Conservation (phyloP, 345 rosid genomes). For the Euphorbia peplus region DNA sequence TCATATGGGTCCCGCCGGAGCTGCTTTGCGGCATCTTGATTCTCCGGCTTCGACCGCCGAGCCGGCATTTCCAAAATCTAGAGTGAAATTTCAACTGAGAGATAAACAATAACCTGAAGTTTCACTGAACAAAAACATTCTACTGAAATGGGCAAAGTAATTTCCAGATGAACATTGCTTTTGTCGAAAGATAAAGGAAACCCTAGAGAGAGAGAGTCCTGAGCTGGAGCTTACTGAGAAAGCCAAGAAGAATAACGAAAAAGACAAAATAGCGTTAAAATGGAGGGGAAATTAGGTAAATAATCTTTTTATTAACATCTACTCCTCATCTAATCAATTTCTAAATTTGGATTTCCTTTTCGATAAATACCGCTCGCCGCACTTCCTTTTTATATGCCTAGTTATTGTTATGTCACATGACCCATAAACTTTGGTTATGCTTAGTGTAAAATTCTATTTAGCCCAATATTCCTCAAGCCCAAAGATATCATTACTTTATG, state of each 20-base stretch:
- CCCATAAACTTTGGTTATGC: too few species aligned
- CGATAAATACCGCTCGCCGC: constrained; percentile 1
- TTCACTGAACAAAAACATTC: neutral
- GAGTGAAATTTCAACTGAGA: neutral
- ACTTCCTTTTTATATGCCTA: neutral
- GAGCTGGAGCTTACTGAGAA: constrained; percentile 8
- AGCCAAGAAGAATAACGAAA: neutral
- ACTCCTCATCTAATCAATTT: neutral
- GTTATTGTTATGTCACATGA: too few species aligned
- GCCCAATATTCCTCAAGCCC: too few species aligned
- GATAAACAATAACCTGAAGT: too few species aligned
- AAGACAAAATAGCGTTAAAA: constrained; percentile 17
- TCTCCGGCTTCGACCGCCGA: constrained; percentile 46
- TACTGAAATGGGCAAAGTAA: neutral
- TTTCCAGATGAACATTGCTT: neutral
- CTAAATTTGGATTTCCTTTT: neutral
- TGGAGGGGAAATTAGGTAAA: constrained; percentile 16
- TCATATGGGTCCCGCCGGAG: constrained; percentile 91
- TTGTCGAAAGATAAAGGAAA: constrained; percentile 4
- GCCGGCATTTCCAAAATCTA: constrained; percentile 24
- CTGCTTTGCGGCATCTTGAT: constrained; percentile 54
- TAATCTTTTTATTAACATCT: neutral
- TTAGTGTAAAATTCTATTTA: too few species aligned
- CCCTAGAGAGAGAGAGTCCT: constrained; percentile 18
- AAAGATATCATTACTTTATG: too few species aligned